Conservation (phyloP, 331 rosid genomes). For the Pyracantha coccinea region DNA sequence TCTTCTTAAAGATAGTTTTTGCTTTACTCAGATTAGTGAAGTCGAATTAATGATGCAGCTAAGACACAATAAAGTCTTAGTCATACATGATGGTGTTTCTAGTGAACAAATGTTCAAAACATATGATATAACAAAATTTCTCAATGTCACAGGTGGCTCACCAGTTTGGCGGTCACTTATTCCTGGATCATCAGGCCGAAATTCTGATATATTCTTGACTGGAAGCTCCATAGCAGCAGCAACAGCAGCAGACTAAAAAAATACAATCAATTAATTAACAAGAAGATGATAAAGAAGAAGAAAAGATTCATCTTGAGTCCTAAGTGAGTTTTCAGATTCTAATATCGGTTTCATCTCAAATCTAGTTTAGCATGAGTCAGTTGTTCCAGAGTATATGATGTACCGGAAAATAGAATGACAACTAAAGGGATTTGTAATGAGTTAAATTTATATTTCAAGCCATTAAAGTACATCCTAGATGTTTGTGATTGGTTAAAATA, state of each 20-base stretch:
- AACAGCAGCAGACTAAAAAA: slow-evolving; percentile 11
- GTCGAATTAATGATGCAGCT: not conserved
- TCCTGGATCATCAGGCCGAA: slow-evolving; percentile 58
- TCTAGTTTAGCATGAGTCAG: too few relatives aligned
- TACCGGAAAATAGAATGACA: too few relatives aligned
- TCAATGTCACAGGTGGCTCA: slow-evolving; percentile 12
- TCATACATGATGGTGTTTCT: not conserved
- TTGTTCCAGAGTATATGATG: too few relatives aligned
- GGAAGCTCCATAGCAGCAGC: slow-evolving; percentile 22
- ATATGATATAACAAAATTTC: not conserved
- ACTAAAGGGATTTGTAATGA: too few relatives aligned
- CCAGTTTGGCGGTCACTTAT: slow-evolving; percentile 65
- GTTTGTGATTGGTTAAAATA: too few relatives aligned
- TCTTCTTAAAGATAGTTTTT: not conserved
- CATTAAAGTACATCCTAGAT: too few relatives aligned
- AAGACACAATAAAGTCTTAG: not conserved
- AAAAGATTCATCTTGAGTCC: too few relatives aligned
- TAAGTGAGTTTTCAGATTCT: too few relatives aligned
- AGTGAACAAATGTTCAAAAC: not conserved
- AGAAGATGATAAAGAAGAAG: too few relatives aligned
- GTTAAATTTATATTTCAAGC: too few relatives aligned
- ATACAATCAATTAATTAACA: not conserved
- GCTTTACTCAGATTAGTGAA: not conserved
- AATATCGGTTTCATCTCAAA: too few relatives aligned
- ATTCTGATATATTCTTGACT: slow-evolving; percentile 16